A percentile compares a stretch with the other conserved stretches of the same genome.
Evolutionary conservation across 2,329 filamentous ascomycete genomes (phyloP).

Genomic region (Trichoderma sp.): DNA sequence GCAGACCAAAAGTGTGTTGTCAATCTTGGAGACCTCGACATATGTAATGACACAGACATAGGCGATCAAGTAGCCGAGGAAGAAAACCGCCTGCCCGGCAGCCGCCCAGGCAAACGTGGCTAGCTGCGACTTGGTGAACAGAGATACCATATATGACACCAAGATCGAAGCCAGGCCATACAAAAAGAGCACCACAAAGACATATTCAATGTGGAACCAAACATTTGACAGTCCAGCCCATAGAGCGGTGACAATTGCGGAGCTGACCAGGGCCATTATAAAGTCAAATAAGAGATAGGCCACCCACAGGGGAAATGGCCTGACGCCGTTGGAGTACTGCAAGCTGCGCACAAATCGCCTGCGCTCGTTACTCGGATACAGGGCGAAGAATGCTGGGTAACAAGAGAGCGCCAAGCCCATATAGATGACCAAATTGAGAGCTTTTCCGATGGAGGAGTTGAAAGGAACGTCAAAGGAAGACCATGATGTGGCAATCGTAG

Average conservation of each 20-base stretch:
- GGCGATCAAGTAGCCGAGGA: slow-evolving; percentile 70
- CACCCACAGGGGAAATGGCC: slow-evolving; percentile 78
- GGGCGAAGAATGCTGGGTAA: slow-evolving; percentile 82
- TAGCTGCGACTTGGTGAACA: slow-evolving; percentile 77
- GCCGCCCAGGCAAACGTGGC: slow-evolving; percentile 83
- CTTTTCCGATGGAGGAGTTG: slow-evolving; percentile 66
- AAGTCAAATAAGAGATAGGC: slow-evolving; percentile 84
- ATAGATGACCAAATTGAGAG: slow-evolving; percentile 78
- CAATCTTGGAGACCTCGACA: slow-evolving; percentile 67
- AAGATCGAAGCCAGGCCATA: slow-evolving; percentile 79
- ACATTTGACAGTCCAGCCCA: slow-evolving; percentile 64
- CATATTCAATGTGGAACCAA: slow-evolving; percentile 78
- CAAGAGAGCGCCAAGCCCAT: slow-evolving; percentile 75
- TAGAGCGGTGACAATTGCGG: slow-evolving; percentile 66
- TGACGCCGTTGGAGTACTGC: slow-evolving; percentile 89
- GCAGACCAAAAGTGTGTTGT: slow-evolving; percentile 65
- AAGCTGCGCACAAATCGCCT: slow-evolving; percentile 77
- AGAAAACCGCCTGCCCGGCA: slow-evolving; percentile 71
- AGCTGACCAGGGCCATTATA: slow-evolving; percentile 65
- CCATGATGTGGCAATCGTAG: slow-evolving; percentile 70
- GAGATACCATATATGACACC: slow-evolving; percentile 77
- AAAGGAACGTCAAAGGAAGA: slow-evolving; percentile 76
- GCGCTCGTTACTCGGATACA: slow-evolving; percentile 87
- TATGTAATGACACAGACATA: slow-evolving; percentile 76
- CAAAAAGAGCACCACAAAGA: slow-evolving; percentile 78